Base-by-base conservation (phyloP, 192 early-diverging fungal species). In the Ambispora gerdemannii region DNA sequence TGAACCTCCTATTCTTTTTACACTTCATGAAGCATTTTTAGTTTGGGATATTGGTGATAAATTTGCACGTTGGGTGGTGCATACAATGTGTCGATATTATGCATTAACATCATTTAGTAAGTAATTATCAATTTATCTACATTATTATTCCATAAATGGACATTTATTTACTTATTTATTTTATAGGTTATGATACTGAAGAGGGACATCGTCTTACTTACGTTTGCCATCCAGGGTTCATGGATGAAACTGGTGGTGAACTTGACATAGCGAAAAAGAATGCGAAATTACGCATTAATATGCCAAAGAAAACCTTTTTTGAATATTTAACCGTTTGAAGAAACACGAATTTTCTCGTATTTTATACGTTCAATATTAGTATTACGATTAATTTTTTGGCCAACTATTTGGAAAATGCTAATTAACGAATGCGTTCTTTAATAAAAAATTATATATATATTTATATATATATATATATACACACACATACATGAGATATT, bases 21-120 rank as follows among this genome's bases (percentile, higher is more conserved):
- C 51, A 6, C 60, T 71, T 43, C 60, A 68, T n/a, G 31, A 72
- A 49, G 50, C 78, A 17, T 81, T 67, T 59, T 63, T 83, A 25
- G 75, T 76, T 22, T 77, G 79, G 79, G 77, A 80, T 17, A 77
- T 79, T 61, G 74, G 72, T 15, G 80, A 84, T 69, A 74, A 76
- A 71, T 83, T 86, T 67, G 69, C 78, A 4, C 75, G 84, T 20
- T 84, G 75, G 52, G 76, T 84, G 13, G 66, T 82, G 20, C 81
- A 83, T 72, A 67, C 76, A 8, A 77, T 85, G 56, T 77, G 75
- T 56, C 38, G 73, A 8, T 83, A 82, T 64, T 81, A 83, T 47
- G 70, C 72, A 6, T 68, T 83, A 3, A 61, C 72, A 22, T 83
- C 84, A 0, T 78, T 85, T 50, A 83, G 84, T 82, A 76, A 81